Conservation (phyloP, 2,329 filamentous ascomycete species). For the Sarocladiaceae sp. region DNA sequence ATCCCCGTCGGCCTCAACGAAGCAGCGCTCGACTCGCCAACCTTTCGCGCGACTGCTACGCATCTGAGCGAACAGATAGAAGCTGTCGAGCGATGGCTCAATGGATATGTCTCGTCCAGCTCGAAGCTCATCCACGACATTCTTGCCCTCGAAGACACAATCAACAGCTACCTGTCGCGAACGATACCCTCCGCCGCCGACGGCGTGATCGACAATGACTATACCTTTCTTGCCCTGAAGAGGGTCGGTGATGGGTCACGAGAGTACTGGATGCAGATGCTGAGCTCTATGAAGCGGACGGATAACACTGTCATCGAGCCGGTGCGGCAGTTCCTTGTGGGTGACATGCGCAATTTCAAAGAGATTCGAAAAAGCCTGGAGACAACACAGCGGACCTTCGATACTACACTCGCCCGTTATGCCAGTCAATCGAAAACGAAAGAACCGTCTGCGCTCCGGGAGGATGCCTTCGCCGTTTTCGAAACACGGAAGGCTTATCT, state of each 20-base stretch:
- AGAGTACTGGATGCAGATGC: conserved; percentile 79
- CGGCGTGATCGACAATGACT: conserved; percentile 89
- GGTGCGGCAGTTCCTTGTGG: conserved; percentile 70
- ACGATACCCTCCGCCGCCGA: conserved; percentile 77
- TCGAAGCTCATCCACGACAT: conserved; percentile 58
- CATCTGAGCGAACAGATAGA: conserved; percentile 94
- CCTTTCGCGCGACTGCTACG: conserved; percentile 80
- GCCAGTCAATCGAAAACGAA: conserved; percentile 86
- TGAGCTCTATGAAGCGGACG: conserved; percentile 71
- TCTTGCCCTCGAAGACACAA: conserved; percentile 70
- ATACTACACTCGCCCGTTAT: conserved; percentile 77
- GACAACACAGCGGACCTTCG: conserved; percentile 76
- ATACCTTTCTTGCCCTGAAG: conserved; percentile 82
- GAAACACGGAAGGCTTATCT: conserved; percentile 89
- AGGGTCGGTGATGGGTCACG: conserved; percentile 79
- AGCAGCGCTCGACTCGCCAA: conserved; percentile 92
- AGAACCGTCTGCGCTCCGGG: conserved; percentile 82
- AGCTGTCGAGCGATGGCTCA: conserved; percentile 87
- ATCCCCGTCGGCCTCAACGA: conserved; percentile 85
- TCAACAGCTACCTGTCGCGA: conserved; percentile 72
- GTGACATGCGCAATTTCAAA: conserved; percentile 81
- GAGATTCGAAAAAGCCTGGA: conserved; percentile 76
- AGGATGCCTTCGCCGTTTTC: conserved; percentile 94
- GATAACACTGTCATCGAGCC: conserved; percentile 77
- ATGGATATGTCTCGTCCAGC: conserved; percentile 49